Base-by-base conservation (phyloP, 2,329 filamentous ascomycete genomes). In the Pseudocercospora cruenta region DNA sequence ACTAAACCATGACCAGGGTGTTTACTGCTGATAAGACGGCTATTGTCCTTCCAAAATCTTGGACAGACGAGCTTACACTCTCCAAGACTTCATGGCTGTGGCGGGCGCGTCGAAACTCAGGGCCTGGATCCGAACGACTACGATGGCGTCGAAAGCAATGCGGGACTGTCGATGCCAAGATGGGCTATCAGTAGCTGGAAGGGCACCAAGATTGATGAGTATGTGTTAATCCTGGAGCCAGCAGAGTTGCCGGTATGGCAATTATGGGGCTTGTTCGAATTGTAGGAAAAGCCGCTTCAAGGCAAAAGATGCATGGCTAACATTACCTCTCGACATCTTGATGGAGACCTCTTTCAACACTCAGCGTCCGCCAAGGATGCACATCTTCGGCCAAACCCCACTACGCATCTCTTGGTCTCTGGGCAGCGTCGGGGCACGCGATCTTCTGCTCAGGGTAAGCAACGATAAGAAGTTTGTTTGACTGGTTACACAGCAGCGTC, bases 11-110 rank as follows among this genome's bases (percentile, higher is more conserved):
- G 47, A 36, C 54, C 31, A 54, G 54, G 59, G n/a, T 47, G 21
- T 19, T 49, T 28, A 28, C 16, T 47, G 39, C 31, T 62, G 63
- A 62, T 65, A 65, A 65, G 63, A 65, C 59, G 63, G 58, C 45
- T 39, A 58, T 45, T 51, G 31, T 51, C 39, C 49, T 57, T 31
- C 19, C 63, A 58, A 64, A 54, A 31, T 43, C 49, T 59, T 62
- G 54, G 58, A 54, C 58, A 51, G 22, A 43, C 28, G 39, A 62
- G 63, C 63, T 62, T 62, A 33, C 60, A 53, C 33, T 51, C 26
- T 58, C 58, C 54, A 66, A 62, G 59, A 62, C 39, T 55, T 49
- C 33, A 47, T 60, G 43, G 58, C 55, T 57, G 60, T 61, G 64
- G 64, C 64, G 47, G 58, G 60, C 54, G 51, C 57, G 54, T 53